Percentiles rank a stretch among this genome's conserved stretches.
These are phyloP conservation scores for Botrytis galanthina DNA, from an alignment of 2,329 filamentous ascomycete genomes.

Conservation along the genomic window DNA sequence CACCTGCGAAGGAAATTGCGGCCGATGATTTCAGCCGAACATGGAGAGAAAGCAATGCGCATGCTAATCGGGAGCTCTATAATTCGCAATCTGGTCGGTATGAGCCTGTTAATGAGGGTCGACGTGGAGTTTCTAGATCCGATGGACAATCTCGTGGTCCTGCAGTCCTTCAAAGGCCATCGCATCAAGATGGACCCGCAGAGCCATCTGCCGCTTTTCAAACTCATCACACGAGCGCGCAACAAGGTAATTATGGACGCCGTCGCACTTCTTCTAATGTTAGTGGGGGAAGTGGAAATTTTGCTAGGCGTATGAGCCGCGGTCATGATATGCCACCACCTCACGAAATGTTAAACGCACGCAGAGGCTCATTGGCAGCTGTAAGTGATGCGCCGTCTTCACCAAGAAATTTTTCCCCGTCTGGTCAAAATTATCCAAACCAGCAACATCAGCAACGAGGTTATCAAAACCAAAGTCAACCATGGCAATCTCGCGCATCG, in stretches of 20 bases:
- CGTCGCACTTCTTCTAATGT: conserved; percentile 87
- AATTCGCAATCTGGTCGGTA: conserved; percentile 95
- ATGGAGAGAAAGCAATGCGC: conserved; percentile 69
- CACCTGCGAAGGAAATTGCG: conserved; percentile 76
- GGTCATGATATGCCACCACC: conserved; percentile 37
- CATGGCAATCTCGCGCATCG: conserved; percentile 44
- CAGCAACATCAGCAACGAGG: conserved; percentile 27
- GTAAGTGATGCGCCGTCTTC: conserved; percentile 52
- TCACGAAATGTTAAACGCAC: conserved; percentile 43
- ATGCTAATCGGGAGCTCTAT: conserved; percentile 73
- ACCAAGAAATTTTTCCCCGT: conserved; percentile 42
- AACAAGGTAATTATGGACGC: conserved; percentile 68
- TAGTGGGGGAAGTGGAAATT: conserved; percentile 77
- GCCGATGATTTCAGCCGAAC: conserved; percentile 90
- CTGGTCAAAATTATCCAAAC: conserved; percentile 32
- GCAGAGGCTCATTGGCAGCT: conserved; percentile 50
- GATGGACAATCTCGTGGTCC: conserved; percentile 70
- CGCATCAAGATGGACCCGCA: conserved; percentile 63
- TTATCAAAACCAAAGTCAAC: conserved; percentile 31
- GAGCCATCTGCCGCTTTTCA: conserved; percentile 89
- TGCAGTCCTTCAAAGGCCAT: conserved; percentile 72
- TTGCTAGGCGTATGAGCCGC: conserved; percentile 46
- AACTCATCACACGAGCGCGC: conserved; percentile 64
- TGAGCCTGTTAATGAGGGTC: conserved; percentile 76
- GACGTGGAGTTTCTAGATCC: conserved; percentile 64